Evolutionary conservation across 768 basidiomycete species (phyloP).

Genomic region (Panaeolus papilionaceus): DNA sequence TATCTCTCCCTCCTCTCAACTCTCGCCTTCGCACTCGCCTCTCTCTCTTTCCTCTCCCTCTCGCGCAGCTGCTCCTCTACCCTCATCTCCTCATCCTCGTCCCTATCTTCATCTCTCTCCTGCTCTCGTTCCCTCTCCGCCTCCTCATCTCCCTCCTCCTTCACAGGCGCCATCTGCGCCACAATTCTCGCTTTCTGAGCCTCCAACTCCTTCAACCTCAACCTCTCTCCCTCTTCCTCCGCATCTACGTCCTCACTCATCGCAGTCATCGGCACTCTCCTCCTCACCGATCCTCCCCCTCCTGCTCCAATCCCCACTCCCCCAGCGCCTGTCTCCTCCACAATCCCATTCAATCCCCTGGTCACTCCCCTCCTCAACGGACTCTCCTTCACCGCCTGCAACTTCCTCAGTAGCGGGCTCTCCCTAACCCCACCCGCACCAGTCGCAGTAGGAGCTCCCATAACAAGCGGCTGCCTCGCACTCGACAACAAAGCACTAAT

Average conservation of each 20-base stretch:
- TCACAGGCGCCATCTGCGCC: conserved; percentile 85
- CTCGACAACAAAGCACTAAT: conserved; percentile 91
- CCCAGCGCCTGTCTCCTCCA: conserved; percentile 35
- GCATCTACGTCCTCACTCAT: conserved; percentile 41
- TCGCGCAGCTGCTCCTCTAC: conserved; percentile 23
- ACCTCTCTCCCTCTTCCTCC: conserved; percentile 43
- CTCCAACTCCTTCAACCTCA: conserved; percentile 78
- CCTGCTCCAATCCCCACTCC: no score
- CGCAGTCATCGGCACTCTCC: conserved; percentile 21
- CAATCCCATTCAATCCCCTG: conserved; percentile 51
- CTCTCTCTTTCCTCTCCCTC: conserved; percentile 2
- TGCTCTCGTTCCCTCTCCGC: conserved; percentile 34
- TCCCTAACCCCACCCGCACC: conserved; percentile 30
- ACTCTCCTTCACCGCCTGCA: conserved; percentile 63
- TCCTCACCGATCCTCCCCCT: not conserved
- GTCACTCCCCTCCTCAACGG: conserved; percentile 52
- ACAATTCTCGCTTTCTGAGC: conserved; percentile 93
- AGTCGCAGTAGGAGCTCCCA: conserved; percentile 46
- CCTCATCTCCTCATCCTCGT: not conserved
- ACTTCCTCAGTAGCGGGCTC: conserved; percentile 48
- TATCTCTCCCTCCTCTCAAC: conserved; percentile 31
- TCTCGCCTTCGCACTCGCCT: conserved; percentile 28
- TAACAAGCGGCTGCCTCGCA: conserved; percentile 86
- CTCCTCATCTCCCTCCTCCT: conserved; percentile 49
- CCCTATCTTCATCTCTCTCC: conserved; percentile 33